Evolutionary conservation across 2,329 filamentous ascomycete species (phyloP).

Genomic region (Zasmidium cellare): DNA sequence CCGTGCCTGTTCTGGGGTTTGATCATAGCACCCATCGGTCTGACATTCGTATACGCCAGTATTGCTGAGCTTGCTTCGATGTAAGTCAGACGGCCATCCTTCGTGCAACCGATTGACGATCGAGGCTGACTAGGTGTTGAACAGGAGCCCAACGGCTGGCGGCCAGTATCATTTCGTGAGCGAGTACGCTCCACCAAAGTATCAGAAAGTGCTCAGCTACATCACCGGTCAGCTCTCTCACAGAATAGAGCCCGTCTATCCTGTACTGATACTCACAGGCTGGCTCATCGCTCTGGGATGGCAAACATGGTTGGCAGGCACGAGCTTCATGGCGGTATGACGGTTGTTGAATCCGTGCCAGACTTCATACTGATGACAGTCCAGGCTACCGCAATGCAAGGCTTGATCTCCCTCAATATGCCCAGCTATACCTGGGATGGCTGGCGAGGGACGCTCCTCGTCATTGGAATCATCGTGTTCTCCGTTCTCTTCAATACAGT

Average conservation of each 20-base stretch:
- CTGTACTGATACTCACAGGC: neutral
- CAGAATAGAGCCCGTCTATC: neutral
- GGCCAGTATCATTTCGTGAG: neutral
- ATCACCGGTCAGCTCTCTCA: neutral
- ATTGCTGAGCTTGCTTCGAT: neutral
- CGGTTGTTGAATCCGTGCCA: neutral
- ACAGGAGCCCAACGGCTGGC: neutral
- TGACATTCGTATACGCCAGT: neutral
- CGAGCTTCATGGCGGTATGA: neutral
- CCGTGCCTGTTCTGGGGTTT: neutral
- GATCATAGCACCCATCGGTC: neutral
- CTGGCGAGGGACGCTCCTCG: conserved; percentile 52
- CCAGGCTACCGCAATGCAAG: conserved; percentile 7
- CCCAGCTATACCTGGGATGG: conserved; percentile 10
- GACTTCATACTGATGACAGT: neutral
- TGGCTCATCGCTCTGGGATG: neutral
- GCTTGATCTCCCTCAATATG: conserved; percentile 16
- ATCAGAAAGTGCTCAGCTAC: neutral
- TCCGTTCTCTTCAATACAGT: conserved; percentile 46
- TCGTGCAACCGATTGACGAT: no score
- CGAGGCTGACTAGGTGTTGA: no score
- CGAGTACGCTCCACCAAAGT: neutral
- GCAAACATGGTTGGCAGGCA: neutral
- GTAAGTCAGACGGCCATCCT: neutral
- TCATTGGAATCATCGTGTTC: conserved; percentile 45